Evolutionary conservation across 441 rosid genomes (phyloP).

Genomic region (Caryocar brasiliense): DNA sequence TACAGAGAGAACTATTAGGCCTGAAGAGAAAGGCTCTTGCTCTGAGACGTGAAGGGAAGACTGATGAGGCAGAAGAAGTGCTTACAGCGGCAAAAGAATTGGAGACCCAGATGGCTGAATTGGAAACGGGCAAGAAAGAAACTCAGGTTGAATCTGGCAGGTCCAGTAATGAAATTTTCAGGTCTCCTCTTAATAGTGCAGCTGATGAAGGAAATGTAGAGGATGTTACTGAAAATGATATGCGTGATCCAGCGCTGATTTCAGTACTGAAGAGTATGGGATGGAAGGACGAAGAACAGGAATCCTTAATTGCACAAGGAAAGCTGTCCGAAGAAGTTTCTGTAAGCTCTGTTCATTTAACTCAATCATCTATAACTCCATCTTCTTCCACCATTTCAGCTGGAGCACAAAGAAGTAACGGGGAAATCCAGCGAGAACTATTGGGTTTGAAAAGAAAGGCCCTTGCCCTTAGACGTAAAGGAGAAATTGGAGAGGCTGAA

Average conservation of each 20-base stretch:
- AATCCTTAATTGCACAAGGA: constrained; percentile 15
- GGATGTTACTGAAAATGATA: constrained; percentile 45
- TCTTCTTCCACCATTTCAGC: constrained; percentile 16
- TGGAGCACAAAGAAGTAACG: constrained; percentile 37
- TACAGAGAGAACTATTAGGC: constrained; percentile 78
- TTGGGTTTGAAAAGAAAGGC: constrained; percentile 60
- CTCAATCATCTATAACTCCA: constrained; percentile 4
- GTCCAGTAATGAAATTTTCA: constrained; percentile 8
- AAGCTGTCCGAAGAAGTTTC: constrained; percentile 15
- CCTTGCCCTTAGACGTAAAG: constrained; percentile 53
- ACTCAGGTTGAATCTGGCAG: constrained; percentile 17
- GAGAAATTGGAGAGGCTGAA: constrained; percentile 56
- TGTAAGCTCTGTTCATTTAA: constrained; percentile 18
- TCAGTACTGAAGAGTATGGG: constrained; percentile 48
- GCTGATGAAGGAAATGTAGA: constrained; percentile 29
- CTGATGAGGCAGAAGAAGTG: constrained; percentile 73
- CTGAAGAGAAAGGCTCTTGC: constrained; percentile 73
- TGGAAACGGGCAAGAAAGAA: constrained; percentile 42
- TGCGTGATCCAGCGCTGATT: constrained; percentile 43
- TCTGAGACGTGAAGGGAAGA: constrained; percentile 68
- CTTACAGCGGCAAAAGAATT: constrained; percentile 45
- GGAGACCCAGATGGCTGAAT: constrained; percentile 52
- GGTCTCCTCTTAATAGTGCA: constrained; percentile 14
- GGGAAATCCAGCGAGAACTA: constrained; percentile 55
- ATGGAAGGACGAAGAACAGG: constrained; percentile 44